These are phyloP conservation scores for Lentinula boryana DNA, from an alignment of 768 basidiomycete genomes.

Conservation along the genomic window DNA sequence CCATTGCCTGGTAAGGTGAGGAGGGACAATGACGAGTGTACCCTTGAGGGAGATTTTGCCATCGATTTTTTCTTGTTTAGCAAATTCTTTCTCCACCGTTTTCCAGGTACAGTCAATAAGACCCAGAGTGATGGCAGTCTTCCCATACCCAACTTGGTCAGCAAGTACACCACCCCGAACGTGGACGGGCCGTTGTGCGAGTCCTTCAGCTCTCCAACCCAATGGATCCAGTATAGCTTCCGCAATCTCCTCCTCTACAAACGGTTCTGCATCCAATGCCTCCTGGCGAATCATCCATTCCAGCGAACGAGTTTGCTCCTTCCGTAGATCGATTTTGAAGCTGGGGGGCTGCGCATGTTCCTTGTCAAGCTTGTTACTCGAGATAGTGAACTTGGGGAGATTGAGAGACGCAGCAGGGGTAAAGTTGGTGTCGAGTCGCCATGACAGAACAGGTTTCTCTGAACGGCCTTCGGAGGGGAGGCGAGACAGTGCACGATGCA, in stretches of 20 bases:
- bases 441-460: slow-evolving; percentile 51
- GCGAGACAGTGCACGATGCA: slow-evolving; percentile 80
- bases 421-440: slow-evolving; percentile 81
- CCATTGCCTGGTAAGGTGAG: slow-evolving; percentile 90
- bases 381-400: slow-evolving; percentile 60
- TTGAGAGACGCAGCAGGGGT: slow-evolving; percentile 53
- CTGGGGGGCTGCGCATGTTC: slow-evolving; percentile 72
- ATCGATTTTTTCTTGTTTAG: slow-evolving; percentile 35
- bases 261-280: slow-evolving; percentile 53
- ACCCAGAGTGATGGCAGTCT: slow-evolving; percentile 91
- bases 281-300: slow-evolving; percentile 92
- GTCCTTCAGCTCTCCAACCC: slow-evolving; percentile 93
- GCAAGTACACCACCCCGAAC: slow-evolving; percentile 89
- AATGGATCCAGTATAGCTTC: slow-evolving; percentile 83
- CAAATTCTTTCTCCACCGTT: slow-evolving; percentile 52
- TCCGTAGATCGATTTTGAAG: slow-evolving; percentile 70
- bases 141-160: slow-evolving; percentile 96
- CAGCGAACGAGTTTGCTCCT: slow-evolving; percentile 85
- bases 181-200: slow-evolving; percentile 68
- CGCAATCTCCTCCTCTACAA: slow-evolving; percentile 91
- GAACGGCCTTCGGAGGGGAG: slow-evolving; percentile 56
- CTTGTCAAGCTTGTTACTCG: slow-evolving; percentile 70
- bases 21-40: slow-evolving; percentile 81
- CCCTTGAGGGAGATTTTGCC: slow-evolving; percentile 78
- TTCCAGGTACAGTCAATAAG: slow-evolving; percentile 71